Conservation (phyloP, 257 asterid genomes). For the Plantago elongata region DNA sequence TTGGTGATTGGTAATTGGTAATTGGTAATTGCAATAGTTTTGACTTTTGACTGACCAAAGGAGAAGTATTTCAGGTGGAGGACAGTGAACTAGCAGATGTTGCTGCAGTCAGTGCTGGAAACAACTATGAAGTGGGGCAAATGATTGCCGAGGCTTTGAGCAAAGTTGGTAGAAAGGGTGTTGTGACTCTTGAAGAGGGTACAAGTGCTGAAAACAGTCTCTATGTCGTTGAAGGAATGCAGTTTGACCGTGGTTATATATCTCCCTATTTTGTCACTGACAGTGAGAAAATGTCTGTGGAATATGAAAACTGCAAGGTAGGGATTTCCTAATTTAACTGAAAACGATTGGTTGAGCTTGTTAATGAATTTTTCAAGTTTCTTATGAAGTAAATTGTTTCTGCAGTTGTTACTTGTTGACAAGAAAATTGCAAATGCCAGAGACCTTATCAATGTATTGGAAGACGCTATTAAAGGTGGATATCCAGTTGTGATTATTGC, state of each 20-base stretch:
- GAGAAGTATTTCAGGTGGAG: constrained; percentile 53
- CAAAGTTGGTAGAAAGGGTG: constrained; percentile 96
- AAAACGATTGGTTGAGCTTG: not conserved
- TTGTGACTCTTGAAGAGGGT: constrained; percentile 96
- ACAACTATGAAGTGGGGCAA: constrained; percentile 82
- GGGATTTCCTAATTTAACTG: not conserved
- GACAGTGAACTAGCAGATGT: constrained; percentile 93
- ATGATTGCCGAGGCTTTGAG: constrained; percentile 98
- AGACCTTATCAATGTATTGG: constrained; percentile 71
- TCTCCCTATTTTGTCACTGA: constrained; percentile 95
- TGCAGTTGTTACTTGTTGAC: constrained; percentile 83
- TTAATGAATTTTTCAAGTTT: not conserved
- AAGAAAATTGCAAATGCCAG: constrained; percentile 92
- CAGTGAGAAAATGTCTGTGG: constrained; percentile 88
- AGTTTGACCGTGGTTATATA: constrained; percentile 90
- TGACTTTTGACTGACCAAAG: constrained; percentile 2
- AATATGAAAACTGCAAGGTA: constrained; percentile 96
- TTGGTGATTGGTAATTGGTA: not conserved
- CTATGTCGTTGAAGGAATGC: constrained; percentile 96
- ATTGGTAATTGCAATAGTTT: not conserved
- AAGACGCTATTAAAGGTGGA: constrained; percentile 88
- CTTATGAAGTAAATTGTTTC: not conserved
- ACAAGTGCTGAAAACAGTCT: constrained; percentile 87
- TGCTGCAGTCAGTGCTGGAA: constrained; percentile 98
- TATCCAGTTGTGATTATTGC: constrained; percentile 85